Evolutionary conservation across 805 yeast species (phyloP), one percentile per base, ranked within the genome.

Genomic region (Yarrowia yakushimensis): DNA sequence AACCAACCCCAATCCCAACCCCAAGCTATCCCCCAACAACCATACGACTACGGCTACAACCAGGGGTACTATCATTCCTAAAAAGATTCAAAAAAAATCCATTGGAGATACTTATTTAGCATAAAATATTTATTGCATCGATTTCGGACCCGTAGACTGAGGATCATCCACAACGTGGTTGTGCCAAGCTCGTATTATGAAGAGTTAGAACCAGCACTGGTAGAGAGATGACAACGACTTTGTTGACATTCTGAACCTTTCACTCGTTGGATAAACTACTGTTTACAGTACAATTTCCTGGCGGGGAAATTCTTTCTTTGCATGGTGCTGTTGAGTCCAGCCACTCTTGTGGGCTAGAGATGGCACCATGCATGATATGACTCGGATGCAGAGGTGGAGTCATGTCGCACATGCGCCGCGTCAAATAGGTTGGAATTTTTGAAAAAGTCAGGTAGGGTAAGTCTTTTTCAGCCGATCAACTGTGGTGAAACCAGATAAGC

Each of bases 111-210:
- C 41, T 48, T 48, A 48, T 48, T 48, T 48, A 48, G 57, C 57
- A 48, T 48, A 48, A 48, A 17, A 48, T 48, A 48, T 48, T 48
- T 48, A 48, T 48, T 48, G 57, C 57, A 48, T 48, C 23, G 50
- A 45, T 41, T 41, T 22, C n/a, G 10, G 12, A 30, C 31, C 10
- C 31, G 31, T 27, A 27, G 30, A 2, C 30, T n/a, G n/a, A n/a
- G n/a, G n/a, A n/a, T n/a, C 27, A 25, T 25, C 27, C 18, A 36
- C n/a, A 36, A 36, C 22, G 39, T 36, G 4, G 27, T 4, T 5
- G 20, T 36, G 42, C 42, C 42, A 20, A 20, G n/a, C 42, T 37
- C 42, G 42, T 20, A 20, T 11, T 12, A 37, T n/a, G n/a, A n/a
- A n/a, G n/a, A n/a, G n/a, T n/a, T n/a, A n/a, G n/a, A n/a, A n/a